A percentile compares a stretch with the other conserved stretches of the same genome.
These are phyloP conservation scores for Selenicereus undatus DNA, from an alignment of 148 eudicot species.

Conservation along the genomic window DNA sequence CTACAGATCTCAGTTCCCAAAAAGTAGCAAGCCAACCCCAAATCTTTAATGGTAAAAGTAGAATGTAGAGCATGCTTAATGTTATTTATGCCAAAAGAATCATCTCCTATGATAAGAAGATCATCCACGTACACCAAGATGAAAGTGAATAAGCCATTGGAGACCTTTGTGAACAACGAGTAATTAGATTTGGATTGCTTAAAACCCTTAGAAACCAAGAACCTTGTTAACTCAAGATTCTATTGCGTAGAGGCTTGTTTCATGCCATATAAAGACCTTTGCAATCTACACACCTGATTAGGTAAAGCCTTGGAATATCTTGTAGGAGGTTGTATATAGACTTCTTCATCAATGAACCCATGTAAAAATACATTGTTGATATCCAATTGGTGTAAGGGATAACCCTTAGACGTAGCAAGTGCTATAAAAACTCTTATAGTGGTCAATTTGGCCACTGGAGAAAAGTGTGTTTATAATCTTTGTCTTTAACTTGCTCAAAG, in stretches of 20 bases:
- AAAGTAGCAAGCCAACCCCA: not conserved
- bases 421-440: not conserved
- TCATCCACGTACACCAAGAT: not conserved
- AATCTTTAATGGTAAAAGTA: not conserved
- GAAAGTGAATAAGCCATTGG: not conserved
- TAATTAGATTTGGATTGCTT: not conserved
- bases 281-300: not conserved
- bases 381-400: too few species aligned
- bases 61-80: not conserved
- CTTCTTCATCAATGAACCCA: not conserved
- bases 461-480: not conserved
- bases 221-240: not conserved
- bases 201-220: not conserved
- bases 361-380: not conserved
- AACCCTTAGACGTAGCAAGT: not conserved
- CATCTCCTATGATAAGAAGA: not conserved
- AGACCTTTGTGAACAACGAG: not conserved
- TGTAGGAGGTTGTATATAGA: not conserved
- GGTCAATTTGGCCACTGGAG: not conserved
- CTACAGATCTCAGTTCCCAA: not conserved
- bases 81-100: rapidly evolving
- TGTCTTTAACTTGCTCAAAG: not conserved
- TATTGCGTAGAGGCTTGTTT: not conserved
- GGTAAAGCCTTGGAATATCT: not conserved
- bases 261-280: not conserved